Evolutionary conservation across 352 stramenopile species (phyloP), one percentile per base, ranked within the genome.

Genomic region (Globisporangium spinosum): DNA sequence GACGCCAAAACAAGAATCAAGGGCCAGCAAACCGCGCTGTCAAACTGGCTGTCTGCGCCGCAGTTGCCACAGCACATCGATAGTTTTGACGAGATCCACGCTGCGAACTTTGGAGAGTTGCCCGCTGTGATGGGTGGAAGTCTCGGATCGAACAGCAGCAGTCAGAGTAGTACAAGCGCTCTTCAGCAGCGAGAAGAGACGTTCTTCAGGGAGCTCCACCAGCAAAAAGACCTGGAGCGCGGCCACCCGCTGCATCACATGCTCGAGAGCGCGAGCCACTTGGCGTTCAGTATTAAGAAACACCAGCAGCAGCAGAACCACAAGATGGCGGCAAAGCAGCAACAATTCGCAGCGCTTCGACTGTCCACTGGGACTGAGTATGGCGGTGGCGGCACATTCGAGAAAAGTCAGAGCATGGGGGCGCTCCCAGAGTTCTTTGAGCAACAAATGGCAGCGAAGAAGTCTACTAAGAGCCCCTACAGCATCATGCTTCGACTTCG

Each of bases 141-240:
- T 1, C 27, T 64, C 9, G 58, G 40, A 10, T 49, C 15, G 4
- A 49, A 49, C 5, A 49, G 22, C 23, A 53, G 22, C 15, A 69
- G 45, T 32, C 27, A 58, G 25, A 58, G 59, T 54, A 58, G 55
- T 32, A 4, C 43, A 34, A 58, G 12, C 17, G 38, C 54, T 5
- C 27, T 76, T 17, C 43, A 59, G 2, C 57, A 89, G 43, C 74
- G 83, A 58, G 82, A 94, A 43, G 83, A 93, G 58, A 68, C 62
- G 8, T 91, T 94, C 65, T 93, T 94, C 53, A 77, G 77, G 17
- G 86, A 92, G 43, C 67, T 93, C 1, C 82, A 90, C 38, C 74
- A 87, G 56, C 77, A 89, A 15, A 86, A 87, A 61, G 66, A 80
- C 15, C 66, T 82, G 0, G 56, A 69, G 3, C 77, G 82, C 27